These are phyloP conservation scores for Ganoderma sp. DNA, from an alignment of 1,284 basidiomycete genomes.

Conservation along the genomic window DNA sequence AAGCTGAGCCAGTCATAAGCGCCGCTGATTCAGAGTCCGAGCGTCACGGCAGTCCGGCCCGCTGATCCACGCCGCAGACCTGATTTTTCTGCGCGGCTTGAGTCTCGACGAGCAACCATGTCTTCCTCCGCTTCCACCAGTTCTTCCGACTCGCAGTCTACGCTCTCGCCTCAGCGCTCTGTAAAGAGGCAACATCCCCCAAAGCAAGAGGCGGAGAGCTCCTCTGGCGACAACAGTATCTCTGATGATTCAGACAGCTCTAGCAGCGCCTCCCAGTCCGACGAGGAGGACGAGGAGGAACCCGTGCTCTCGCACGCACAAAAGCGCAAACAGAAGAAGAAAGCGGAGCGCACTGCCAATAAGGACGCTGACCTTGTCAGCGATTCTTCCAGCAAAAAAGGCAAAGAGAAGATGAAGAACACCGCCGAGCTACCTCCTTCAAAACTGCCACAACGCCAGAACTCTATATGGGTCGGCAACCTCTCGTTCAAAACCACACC, in stretches of 20 bases:
- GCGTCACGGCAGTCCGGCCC: neutral
- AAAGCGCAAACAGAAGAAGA: constrained; percentile 66
- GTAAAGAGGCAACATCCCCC: constrained; percentile 20
- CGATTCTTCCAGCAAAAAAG: constrained; percentile 47
- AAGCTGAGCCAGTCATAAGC: no score
- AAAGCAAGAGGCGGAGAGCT: constrained; percentile 13
- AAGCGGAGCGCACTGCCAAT: constrained; percentile 41
- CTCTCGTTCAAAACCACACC: constrained; percentile 89
- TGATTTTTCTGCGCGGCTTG: neutral
- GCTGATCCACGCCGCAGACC: neutral
- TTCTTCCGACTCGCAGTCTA: constrained; percentile 27
- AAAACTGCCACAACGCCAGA: constrained; percentile 60
- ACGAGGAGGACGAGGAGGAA: constrained; percentile 29
- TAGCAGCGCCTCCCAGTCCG: constrained; percentile 31
- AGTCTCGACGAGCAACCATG: constrained; percentile 17
- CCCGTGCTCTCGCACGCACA: constrained; percentile 77
- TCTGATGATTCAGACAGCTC: constrained; percentile 20
- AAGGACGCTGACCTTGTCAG: neutral
- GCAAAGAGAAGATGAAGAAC: constrained; percentile 44
- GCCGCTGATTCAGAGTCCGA: no score
- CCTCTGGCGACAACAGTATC: constrained; percentile 10
- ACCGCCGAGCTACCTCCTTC: constrained; percentile 38
- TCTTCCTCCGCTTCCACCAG: constrained; percentile 30
- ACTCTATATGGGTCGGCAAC: constrained; percentile 96
- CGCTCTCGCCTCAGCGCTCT: constrained; percentile 16